Percentiles rank a stretch among this genome's conserved stretches.
phyloP scores from a whole-genome alignment of 306 rosid genomes.

The Quercus glauca region DNA sequence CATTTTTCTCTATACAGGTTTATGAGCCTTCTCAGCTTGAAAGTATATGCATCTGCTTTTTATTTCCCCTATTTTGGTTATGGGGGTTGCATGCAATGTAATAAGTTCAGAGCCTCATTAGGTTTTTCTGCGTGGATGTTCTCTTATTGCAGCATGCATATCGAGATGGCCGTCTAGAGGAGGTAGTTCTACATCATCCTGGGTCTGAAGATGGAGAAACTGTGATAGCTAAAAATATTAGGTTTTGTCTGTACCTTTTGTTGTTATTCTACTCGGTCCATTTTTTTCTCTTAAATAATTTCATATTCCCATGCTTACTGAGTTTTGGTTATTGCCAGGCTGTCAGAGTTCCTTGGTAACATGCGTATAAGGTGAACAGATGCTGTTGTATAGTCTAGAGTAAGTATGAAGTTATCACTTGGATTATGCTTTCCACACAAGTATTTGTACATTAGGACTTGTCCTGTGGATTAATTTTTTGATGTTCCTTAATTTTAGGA shows the following conservation, averaged over 20 bases:
- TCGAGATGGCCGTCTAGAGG: constrained; percentile 78
- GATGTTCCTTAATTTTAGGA: neutral
- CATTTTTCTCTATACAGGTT: neutral
- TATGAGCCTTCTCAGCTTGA: neutral
- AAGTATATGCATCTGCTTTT: neutral
- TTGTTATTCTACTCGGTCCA: no score
- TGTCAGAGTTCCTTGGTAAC: constrained; percentile 77
- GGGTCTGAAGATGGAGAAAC: no score
- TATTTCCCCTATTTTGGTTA: neutral
- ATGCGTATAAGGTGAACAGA: constrained; percentile 67
- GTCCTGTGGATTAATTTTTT: neutral
- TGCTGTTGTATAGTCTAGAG: constrained; percentile 25
- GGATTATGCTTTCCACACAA: constrained; percentile 10
- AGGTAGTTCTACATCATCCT: constrained; percentile 66
- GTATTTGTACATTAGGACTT: neutral
- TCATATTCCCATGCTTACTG: no score
- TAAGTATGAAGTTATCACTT: constrained; percentile 37
- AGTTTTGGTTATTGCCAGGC: constrained; percentile 66
- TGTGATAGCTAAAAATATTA: no score
- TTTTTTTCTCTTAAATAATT: no score
- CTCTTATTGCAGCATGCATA: constrained; percentile 72
- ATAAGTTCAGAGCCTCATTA: constrained; percentile 3
- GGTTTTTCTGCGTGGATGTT: constrained; percentile 19
- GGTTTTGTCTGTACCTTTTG: no score
- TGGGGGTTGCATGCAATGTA: neutral